Percentiles rank a stretch among this genome's conserved stretches.
Conservation (phyloP, 495 filamentous ascomycete genomes). For the Trypethelium eluteriae region DNA sequence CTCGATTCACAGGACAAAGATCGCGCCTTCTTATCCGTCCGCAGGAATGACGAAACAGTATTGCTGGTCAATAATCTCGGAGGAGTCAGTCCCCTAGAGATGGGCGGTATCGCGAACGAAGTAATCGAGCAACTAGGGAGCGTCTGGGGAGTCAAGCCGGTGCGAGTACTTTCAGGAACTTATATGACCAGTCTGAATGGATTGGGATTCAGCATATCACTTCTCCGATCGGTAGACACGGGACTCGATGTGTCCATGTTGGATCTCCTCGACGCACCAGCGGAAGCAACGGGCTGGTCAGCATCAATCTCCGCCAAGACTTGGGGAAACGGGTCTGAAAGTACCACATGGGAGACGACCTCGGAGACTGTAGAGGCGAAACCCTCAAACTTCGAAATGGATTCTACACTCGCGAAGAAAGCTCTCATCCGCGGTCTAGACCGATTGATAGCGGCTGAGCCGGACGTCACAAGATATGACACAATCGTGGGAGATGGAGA, state of each 20-base stretch:
- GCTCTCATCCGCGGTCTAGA: conserved; percentile 61
- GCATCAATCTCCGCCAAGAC: conserved; percentile 52
- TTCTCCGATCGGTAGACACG: conserved; percentile 75
- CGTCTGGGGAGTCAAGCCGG: conserved; percentile 63
- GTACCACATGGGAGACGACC: conserved; percentile 24
- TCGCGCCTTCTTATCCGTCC: conserved; percentile 66
- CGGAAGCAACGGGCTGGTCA: conserved; percentile 75
- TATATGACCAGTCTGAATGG: conserved; percentile 89
- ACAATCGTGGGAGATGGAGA: conserved; percentile 93
- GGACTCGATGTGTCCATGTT: conserved; percentile 76
- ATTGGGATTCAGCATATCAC: conserved; percentile 79
- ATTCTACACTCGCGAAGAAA: conserved; percentile 49
- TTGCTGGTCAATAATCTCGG: conserved; percentile 90
- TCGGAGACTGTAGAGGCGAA: conserved; percentile 43
- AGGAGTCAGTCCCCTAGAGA: conserved; percentile 79
- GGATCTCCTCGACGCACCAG: conserved; percentile 76
- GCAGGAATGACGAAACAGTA: conserved; percentile 56
- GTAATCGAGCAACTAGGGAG: conserved; percentile 67
- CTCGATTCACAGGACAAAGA: conserved; percentile 73
- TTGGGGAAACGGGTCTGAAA: conserved; percentile 42
- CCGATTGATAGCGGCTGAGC: conserved; percentile 66
- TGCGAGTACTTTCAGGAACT: conserved; percentile 57
- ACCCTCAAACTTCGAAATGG: conserved; percentile 64
- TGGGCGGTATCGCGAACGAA: conserved; percentile 84
- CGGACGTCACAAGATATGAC: conserved; percentile 80